Evolutionary conservation across 139 green algal species (phyloP).

Genomic region (Nannochloris sp.): DNA sequence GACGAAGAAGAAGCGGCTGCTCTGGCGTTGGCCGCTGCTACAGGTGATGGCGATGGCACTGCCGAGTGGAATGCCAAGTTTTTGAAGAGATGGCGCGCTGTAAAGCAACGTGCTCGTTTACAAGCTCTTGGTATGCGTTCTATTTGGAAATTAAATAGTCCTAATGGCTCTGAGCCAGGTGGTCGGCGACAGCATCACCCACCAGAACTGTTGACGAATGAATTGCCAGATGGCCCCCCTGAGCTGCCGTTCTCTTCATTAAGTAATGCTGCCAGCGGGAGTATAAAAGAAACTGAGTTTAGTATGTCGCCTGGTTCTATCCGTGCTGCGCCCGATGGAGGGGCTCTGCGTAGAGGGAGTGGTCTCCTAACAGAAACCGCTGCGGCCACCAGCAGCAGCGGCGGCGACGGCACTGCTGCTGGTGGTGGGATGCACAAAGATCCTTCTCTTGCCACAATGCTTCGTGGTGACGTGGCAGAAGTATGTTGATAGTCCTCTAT

Average conservation of each 20-base stretch:
- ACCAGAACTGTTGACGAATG: constrained; percentile 22
- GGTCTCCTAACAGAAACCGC: too few relatives aligned
- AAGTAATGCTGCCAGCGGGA: background rate
- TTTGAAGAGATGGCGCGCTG: constrained; percentile 22
- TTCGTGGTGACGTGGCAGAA: constrained; percentile 25
- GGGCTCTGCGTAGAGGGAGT: too few relatives aligned
- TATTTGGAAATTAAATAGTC: constrained; percentile 13
- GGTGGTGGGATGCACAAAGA: background rate
- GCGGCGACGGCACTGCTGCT: background rate
- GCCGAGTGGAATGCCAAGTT: constrained; percentile 3
- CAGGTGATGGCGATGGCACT: background rate
- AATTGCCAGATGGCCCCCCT: background rate
- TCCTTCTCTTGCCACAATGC: constrained; percentile 22
- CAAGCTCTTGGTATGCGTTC: constrained; percentile 21
- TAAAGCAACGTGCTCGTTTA: constrained; percentile 16
- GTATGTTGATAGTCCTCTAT: constrained; percentile 5
- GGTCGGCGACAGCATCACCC: constrained; percentile 2
- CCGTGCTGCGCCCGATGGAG: too few relatives aligned
- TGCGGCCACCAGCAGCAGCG: too few relatives aligned
- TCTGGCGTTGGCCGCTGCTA: too few relatives aligned
- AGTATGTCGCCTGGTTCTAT: too few relatives aligned
- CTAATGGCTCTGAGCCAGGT: constrained; percentile 1
- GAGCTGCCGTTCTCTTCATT: background rate
- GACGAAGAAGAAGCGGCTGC: background rate
- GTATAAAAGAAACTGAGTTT: too few relatives aligned